Base-by-base conservation (phyloP, 495 filamentous ascomycete genomes). In the Margaritispora aquatica region DNA sequence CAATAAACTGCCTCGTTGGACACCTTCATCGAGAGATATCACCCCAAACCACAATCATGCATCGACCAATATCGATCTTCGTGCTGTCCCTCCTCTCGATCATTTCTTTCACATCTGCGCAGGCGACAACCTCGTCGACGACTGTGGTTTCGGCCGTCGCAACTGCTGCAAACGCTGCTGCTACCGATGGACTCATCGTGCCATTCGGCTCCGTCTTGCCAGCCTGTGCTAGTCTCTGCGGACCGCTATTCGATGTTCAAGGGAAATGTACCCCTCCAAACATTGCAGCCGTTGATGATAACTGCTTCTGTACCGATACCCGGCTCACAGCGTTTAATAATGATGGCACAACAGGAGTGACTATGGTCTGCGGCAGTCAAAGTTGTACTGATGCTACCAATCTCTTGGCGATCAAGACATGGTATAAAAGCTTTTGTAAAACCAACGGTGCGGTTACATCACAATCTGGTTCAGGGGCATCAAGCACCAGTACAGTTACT, bases 221-320 rank as follows among this genome's bases (percentile, higher is more conserved):
- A 41, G 62, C 77, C 0, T 83, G 80, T 58, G 75, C 72, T 2
- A 63, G 65, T 1, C 27, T 62, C 19, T 83, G 80, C 61, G 78
- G 78, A 20, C 58, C 66, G 1, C 73, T 83, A 34, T 82, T 74
- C 64, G 79, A 81, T 65, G 80, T 75, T 11, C 81, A 83, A 62
- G 80, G 79, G 60, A 75, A 69, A 53, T 83, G 80, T 63, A 74
- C 75, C 0, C 76, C 76, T 2, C 75, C 78, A 3, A 44, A 46
- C 19, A 57, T 57, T 2, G 29, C 54, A 7, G 68, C 66, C 0
- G 68, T 64, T 2, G 61, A 75, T 62, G 66, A 69, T 11, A 64
- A 58, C 22, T 83, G 80, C 63, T 82, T 83, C 55, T 83, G 80
- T 61, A 63, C 57, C 55, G 71, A 77, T 55, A 34, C 71, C 15